Conservation (phyloP, 306 rosid genomes). For the Vigna reflexopilosa region DNA sequence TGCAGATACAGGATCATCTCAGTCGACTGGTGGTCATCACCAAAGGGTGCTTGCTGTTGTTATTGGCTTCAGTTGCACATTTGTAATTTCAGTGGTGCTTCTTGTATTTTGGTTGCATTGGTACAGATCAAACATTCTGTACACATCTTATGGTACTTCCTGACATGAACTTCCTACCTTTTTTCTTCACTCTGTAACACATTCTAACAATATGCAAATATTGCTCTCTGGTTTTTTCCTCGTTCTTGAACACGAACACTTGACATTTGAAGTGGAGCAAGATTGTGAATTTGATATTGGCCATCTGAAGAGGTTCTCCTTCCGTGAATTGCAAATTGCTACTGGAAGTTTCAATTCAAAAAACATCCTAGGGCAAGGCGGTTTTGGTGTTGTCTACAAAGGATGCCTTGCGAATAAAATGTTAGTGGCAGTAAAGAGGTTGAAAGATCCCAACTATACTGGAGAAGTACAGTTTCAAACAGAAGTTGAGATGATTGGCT, state of each 20-base stretch:
- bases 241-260: slow-evolving; percentile 5
- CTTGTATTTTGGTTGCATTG: slow-evolving; percentile 79
- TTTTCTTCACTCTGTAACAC: slow-evolving; percentile 19
- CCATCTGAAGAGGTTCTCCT: slow-evolving; percentile 85
- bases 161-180: slow-evolving; percentile 31
- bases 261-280: slow-evolving; percentile 80
- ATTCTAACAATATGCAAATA: slow-evolving; percentile 34
- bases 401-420: slow-evolving; percentile 89
- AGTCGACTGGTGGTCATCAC: slow-evolving; percentile 53
- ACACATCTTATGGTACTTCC: slow-evolving; percentile 83
- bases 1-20: slow-evolving; percentile 67
- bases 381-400: slow-evolving; percentile 93
- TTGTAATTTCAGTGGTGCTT: slow-evolving; percentile 68
- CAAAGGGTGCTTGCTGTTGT: slow-evolving; percentile 74
- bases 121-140: slow-evolving; percentile 76
- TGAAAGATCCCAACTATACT: slow-evolving; percentile 91
- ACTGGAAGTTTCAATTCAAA: slow-evolving; percentile 82
- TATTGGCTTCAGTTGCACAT: slow-evolving; percentile 76
- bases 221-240: slow-evolving; percentile 15
- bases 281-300: slow-evolving; percentile 87
- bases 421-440: slow-evolving; percentile 88
- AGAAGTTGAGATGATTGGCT: slow-evolving; percentile 97
- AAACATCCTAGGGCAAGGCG: slow-evolving; percentile 91
- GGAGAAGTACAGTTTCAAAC: slow-evolving; percentile 99
- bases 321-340: slow-evolving; percentile 87